Evolutionary conservation across 495 filamentous ascomycete genomes (phyloP), one percentile per base, ranked within the genome.

Genomic region (Cudoniella acicularis): DNA sequence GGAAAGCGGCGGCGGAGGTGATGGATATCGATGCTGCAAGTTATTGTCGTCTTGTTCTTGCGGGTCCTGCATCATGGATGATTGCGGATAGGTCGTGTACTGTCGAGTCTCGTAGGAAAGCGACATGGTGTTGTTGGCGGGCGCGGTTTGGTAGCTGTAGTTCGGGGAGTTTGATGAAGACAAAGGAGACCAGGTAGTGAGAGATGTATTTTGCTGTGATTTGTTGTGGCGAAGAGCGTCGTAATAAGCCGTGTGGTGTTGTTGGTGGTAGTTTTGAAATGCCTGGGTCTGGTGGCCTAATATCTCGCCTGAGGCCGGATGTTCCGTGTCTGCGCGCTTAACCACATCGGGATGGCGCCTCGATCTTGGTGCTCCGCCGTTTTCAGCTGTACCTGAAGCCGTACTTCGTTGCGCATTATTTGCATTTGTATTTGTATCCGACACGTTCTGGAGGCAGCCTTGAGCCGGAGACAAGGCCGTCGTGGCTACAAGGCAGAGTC

Each of bases 31-130:
- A 36, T 49, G 56, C 3, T 62, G 50, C 16, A 53, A 42, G 48
- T 60, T 51, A 22, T 56, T 57, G 45, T 65, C 58, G 13, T 68
- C 62, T 49, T 65, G 57, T n/a, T 68, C 66, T 36, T 65, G 59
- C n/a, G 49, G 58, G 25, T 63, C 60, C 16, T 64, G 57, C 64
- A 67, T 63, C 24, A 59, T 49, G 1, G 49, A 22, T 16, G 51
- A 17, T 26, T 52, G 56, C 16, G 64, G 64, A 23, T 67, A 67
- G 30, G 47, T 41, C 23, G 57, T 40, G 17, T 56, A 61, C 18
- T 40, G 9, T 21, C 50, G 54, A 10, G 22, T 18, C 25, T 67
- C 64, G 57, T 61, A 67, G 16, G 59, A 48, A 10, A 67, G 52
- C 46, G 61, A 64, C 64, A 67, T 67, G 4, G 58, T 50, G 58